Conservation (phyloP, 768 basidiomycete genomes). For the Mrakia blollopis region DNA sequence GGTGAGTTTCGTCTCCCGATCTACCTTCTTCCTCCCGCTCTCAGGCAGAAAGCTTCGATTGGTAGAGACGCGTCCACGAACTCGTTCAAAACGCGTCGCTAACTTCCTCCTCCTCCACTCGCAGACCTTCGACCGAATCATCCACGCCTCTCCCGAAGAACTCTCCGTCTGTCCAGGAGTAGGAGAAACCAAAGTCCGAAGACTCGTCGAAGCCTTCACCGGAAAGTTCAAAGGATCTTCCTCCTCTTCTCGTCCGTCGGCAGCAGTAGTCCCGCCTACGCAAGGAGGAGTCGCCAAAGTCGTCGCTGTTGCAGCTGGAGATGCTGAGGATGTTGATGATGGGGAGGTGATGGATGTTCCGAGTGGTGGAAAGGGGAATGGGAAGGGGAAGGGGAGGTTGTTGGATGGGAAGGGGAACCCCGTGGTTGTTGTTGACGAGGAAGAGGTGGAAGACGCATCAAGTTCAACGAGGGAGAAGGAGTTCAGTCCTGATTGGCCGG, state of each 20-base stretch:
- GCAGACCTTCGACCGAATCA: constrained; percentile 81
- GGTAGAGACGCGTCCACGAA: no score
- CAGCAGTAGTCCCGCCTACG: no score
- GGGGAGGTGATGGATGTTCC: neutral
- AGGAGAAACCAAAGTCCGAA: constrained; percentile 86
- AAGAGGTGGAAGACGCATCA: neutral
- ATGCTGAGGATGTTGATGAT: neutral
- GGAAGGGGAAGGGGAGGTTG: constrained; percentile 13
- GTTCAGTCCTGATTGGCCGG: constrained; percentile 26
- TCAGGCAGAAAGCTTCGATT: no score
- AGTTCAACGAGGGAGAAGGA: neutral
- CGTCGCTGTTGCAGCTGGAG: neutral
- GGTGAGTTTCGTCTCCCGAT: no score
- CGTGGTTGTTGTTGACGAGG: neutral
- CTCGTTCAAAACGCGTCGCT: neutral
- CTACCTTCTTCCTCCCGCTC: no score
- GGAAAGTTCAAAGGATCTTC: constrained; percentile 57
- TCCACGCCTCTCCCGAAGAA: constrained; percentile 64
- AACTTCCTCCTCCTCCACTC: neutral
- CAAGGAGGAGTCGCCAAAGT: neutral
- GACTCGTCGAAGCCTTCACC: constrained; percentile 84
- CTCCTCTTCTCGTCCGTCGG: neutral
- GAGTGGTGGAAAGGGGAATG: neutral
- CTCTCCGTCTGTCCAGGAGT: constrained; percentile 83
- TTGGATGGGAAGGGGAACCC: neutral